A percentile compares a stretch with the other conserved stretches of the same genome.
These are phyloP conservation scores for Endocalyx cinctus DNA, from an alignment of 2,329 filamentous ascomycete genomes.

Conservation along the genomic window DNA sequence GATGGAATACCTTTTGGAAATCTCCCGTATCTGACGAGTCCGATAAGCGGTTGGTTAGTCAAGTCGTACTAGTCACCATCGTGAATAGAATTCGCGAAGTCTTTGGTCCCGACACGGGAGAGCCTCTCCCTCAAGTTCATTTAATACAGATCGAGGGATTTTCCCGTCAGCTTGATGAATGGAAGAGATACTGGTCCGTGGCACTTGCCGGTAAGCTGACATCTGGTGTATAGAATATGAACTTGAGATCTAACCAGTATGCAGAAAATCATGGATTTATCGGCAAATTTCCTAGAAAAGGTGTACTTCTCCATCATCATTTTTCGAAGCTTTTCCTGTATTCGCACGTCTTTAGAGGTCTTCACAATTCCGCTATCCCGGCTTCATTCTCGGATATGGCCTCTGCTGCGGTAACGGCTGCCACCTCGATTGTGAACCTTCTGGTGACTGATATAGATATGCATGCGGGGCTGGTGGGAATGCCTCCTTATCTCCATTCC, in stretches of 20 bases:
- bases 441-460: conserved; percentile 39
- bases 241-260: too few relatives aligned
- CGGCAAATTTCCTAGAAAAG: conserved; percentile 36
- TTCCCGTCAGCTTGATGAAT: conserved; percentile 31
- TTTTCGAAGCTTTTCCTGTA: conserved; percentile 39
- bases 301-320: conserved; percentile 33
- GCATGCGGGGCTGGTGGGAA: conserved; percentile 34
- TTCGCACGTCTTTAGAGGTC: conserved; percentile 36
- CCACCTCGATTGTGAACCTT: conserved; percentile 39
- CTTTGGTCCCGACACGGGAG: conserved; percentile 52
- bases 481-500: conserved; percentile 47
- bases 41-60: conserved; percentile 53
- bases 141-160: conserved; percentile 39
- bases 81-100: conserved; percentile 48
- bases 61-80: conserved; percentile 55
- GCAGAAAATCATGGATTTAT: conserved; percentile 35
- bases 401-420: conserved; percentile 30
- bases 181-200: conserved; percentile 31
- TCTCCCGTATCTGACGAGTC: conserved; percentile 46
- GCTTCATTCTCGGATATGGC: conserved; percentile 31
- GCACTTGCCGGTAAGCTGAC: conserved; percentile 25
- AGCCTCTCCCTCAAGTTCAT: conserved; percentile 45
- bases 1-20: conserved; percentile 52
- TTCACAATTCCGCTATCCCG: conserved; percentile 28
- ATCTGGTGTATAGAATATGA: too few relatives aligned